Evolutionary conservation across 1,139 yeast species (phyloP).

Genomic region (Waltiozyma sp.): DNA sequence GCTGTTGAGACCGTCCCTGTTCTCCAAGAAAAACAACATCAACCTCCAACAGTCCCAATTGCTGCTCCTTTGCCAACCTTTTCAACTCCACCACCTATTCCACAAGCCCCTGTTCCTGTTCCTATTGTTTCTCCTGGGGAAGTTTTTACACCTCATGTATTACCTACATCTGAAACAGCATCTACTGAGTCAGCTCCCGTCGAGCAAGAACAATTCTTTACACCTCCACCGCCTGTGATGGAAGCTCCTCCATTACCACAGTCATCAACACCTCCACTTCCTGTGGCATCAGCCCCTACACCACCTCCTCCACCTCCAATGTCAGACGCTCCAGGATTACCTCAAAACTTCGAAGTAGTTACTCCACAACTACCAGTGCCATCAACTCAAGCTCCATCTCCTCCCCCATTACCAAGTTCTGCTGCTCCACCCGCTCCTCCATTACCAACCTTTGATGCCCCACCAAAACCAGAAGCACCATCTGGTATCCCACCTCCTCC

Average conservation of each 20-base stretch:
- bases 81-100: conserved; percentile 9
- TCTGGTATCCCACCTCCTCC: conserved; percentile 17
- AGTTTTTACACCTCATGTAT: background rate
- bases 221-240: background rate
- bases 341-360: background rate
- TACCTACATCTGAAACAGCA: background rate
- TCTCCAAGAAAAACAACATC: conserved; percentile 5
- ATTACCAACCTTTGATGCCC: conserved; percentile 23
- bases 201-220: background rate
- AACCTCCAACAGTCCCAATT: conserved; percentile 2
- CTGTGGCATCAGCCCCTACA: conserved; percentile 5
- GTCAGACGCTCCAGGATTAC: conserved; percentile 4
- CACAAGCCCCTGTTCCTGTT: background rate
- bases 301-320: conserved; percentile 5
- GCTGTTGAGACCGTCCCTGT: conserved; percentile 7
- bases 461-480: conserved; percentile 12
- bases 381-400: conserved; percentile 23
- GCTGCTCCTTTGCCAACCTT: conserved; percentile 2
- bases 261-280: conserved; percentile 15
- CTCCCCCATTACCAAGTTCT: conserved; percentile 21
- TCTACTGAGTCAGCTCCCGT: background rate
- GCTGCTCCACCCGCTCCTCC: conserved; percentile 32
- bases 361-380: background rate
- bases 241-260: background rate
- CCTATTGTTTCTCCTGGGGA: background rate